A percentile compares a stretch with the other conserved stretches of the same genome.
Evolutionary conservation across 176 grass and related monocot genomes (phyloP).

Genomic region (Oryza australiensis): DNA sequence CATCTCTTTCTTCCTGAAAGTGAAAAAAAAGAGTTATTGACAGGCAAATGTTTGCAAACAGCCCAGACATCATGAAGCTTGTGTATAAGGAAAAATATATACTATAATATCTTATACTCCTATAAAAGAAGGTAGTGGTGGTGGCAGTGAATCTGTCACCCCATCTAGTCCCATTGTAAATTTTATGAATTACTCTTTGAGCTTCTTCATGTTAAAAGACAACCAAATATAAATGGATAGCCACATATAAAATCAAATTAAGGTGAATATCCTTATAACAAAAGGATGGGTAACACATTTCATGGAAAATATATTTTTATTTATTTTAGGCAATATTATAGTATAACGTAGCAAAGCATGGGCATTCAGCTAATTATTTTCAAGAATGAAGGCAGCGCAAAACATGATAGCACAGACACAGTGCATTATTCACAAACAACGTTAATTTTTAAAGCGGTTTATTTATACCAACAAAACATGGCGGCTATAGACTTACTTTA

Average conservation of each 20-base stretch:
- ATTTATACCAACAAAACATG: constrained; percentile 10
- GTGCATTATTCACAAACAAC: neutral
- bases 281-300: too few species aligned
- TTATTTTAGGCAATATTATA: too few species aligned
- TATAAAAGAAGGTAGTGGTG: too few species aligned
- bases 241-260: too few species aligned
- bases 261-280: too few species aligned
- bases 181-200: too few species aligned
- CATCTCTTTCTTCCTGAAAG: constrained; percentile 91
- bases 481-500: neutral
- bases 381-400: neutral
- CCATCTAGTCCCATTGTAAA: too few species aligned
- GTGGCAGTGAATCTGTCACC: too few species aligned
- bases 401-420: neutral
- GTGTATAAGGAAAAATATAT: constrained; percentile 6
- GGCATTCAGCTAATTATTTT: neutral
- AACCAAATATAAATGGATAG: too few species aligned
- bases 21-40: neutral
- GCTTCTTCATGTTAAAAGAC: too few species aligned
- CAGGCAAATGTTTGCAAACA: neutral
- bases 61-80: neutral
- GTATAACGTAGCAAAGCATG: too few species aligned
- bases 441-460: neutral
- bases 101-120: neutral
- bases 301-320: too few species aligned